A percentile compares a stretch with the other conserved stretches of the same genome.
Evolutionary conservation across 2,329 filamentous ascomycete species (phyloP).

Genomic region (Cercospora nicotianae): DNA sequence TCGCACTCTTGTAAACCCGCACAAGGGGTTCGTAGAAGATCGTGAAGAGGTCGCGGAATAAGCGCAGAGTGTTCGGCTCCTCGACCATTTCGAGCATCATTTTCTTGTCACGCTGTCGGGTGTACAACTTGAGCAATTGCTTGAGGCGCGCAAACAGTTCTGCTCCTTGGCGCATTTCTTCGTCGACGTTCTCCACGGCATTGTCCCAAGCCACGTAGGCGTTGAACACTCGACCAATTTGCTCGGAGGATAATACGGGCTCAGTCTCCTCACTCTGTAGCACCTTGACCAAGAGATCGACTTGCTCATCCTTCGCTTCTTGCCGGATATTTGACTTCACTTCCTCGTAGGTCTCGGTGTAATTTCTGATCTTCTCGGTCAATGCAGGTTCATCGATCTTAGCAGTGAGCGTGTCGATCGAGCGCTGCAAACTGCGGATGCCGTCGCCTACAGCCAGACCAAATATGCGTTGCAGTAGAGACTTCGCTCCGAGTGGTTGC

Average conservation of each 20-base stretch:
- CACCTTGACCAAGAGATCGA: slow-evolving; percentile 84
- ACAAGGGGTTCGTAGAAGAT: slow-evolving; percentile 99
- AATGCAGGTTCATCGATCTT: slow-evolving; percentile 83
- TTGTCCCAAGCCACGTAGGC: slow-evolving; percentile 95
- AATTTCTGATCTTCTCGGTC: slow-evolving; percentile 77
- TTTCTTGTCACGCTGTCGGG: slow-evolving; percentile 86
- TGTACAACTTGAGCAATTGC: slow-evolving; percentile 88
- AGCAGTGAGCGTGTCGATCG: slow-evolving; percentile 72
- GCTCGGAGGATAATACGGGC: slow-evolving; percentile 68
- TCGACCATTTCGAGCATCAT: slow-evolving; percentile 98
- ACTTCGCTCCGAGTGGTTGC: slow-evolving; percentile 87
- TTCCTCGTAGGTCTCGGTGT: slow-evolving; percentile 71
- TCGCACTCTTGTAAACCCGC: slow-evolving; percentile 96
- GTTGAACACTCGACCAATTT: slow-evolving; percentile 85
- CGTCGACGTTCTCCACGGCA: slow-evolving; percentile 86
- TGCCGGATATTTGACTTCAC: slow-evolving; percentile 71
- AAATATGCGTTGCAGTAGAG: slow-evolving; percentile 91
- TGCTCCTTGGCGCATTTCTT: slow-evolving; percentile 83
- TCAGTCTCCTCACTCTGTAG: slow-evolving; percentile 74
- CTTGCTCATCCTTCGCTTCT: slow-evolving; percentile 70
- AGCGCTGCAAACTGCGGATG: slow-evolving; percentile 79
- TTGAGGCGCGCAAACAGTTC: slow-evolving; percentile 94
- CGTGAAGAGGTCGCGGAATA: slow-evolving; percentile 93
- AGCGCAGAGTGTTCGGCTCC: slow-evolving; percentile 92
- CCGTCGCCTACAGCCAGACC: slow-evolving; percentile 88